phyloP scores from a whole-genome alignment of 495 filamentous ascomycete species.

The Xylaria sp. region DNA sequence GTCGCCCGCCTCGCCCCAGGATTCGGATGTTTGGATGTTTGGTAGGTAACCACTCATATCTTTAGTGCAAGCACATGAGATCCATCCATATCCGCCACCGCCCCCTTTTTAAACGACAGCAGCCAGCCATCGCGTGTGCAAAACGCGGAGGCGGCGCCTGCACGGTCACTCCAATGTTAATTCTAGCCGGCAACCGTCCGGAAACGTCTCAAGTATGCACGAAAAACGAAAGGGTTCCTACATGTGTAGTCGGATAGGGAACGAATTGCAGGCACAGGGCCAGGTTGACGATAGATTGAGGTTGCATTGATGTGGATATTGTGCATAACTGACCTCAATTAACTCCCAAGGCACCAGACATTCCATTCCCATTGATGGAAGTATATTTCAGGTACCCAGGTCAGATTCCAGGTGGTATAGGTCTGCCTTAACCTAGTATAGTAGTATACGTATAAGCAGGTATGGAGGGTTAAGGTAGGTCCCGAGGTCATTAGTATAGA shows the following conservation, averaged over 20 bases:
- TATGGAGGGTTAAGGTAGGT: no score
- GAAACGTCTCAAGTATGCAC: slow-evolving; percentile 23
- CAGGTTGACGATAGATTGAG: background rate
- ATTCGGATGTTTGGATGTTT: background rate
- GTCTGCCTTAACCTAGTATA: no score
- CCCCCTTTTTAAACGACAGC: slow-evolving; percentile 8
- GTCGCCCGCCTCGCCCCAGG: background rate
- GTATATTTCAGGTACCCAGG: background rate
- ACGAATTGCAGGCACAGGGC: slow-evolving; percentile 7
- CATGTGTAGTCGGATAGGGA: slow-evolving; percentile 5
- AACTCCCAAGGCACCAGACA: slow-evolving; percentile 2
- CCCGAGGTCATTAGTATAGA: slow-evolving; percentile 13
- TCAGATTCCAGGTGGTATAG: background rate
- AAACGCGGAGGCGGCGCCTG: slow-evolving; percentile 23
- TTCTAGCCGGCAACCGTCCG: slow-evolving; percentile 18
- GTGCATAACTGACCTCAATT: slow-evolving; percentile 11
- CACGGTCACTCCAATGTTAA: slow-evolving; percentile 13
- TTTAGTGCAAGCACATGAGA: background rate
- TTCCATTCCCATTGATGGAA: slow-evolving; percentile 3
- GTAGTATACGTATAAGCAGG: no score
- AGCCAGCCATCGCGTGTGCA: slow-evolving; percentile 10
- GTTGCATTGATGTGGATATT: slow-evolving; percentile 21
- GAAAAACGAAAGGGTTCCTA: slow-evolving; percentile 21
- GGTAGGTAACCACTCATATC: background rate
- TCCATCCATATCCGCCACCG: background rate